A percentile compares a stretch with the other conserved stretches of the same genome.
Conservation (phyloP, 371 early-diverging fungal genomes). For the Rhizopus stolonifer region DNA sequence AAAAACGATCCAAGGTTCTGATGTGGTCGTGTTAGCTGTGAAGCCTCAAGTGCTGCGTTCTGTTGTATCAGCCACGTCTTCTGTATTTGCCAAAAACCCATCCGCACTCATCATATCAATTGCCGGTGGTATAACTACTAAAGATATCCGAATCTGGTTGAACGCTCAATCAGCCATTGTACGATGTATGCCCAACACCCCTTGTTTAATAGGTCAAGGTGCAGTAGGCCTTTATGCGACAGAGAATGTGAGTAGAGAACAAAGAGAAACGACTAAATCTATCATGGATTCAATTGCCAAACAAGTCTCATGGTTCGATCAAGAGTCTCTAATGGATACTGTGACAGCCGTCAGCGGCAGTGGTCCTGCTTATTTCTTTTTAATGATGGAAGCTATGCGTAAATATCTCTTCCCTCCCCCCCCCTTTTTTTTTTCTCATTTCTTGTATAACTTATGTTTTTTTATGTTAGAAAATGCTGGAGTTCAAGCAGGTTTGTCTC, state of each 20-base stretch:
- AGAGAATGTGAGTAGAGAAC: constrained; percentile 53
- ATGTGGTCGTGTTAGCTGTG: constrained; percentile 85
- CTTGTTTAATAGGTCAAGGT: constrained; percentile 84
- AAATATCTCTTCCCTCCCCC: constrained; percentile 13
- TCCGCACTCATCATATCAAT: constrained; percentile 75
- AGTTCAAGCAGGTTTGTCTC: constrained; percentile 73
- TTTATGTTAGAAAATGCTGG: constrained; percentile 69
- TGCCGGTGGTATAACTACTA: constrained; percentile 85
- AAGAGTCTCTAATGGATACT: constrained; percentile 78
- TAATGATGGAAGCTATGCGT: constrained; percentile 86
- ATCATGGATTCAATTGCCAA: constrained; percentile 76
- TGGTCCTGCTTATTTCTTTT: constrained; percentile 94
- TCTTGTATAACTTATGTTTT: too few relatives aligned
- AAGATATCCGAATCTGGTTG: constrained; percentile 76
- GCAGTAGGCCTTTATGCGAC: constrained; percentile 84
- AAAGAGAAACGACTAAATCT: constrained; percentile 62
- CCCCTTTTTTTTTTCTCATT: too few relatives aligned
- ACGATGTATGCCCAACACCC: constrained; percentile 95
- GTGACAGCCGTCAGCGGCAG: constrained; percentile 87
- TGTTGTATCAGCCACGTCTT: constrained; percentile 56
- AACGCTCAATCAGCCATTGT: constrained; percentile 55
- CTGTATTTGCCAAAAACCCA: constrained; percentile 29
- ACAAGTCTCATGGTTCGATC: constrained; percentile 77
- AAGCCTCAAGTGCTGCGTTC: constrained; percentile 85
- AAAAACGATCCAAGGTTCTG: constrained; percentile 51